Conservation (phyloP, 2,329 filamentous ascomycete genomes). For the Hypoxylon sp. region DNA sequence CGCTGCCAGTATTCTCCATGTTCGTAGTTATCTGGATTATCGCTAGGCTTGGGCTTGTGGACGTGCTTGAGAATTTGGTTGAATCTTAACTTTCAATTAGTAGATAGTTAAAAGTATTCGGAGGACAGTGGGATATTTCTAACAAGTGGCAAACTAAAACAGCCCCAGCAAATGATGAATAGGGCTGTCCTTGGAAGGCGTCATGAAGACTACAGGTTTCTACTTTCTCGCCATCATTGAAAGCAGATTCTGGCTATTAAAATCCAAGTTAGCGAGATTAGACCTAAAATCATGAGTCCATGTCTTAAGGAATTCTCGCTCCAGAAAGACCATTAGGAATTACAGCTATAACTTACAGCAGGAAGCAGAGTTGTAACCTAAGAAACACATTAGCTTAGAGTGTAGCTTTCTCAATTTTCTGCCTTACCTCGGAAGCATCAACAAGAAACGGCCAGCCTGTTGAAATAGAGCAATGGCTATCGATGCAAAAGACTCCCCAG, state of each 20-base stretch:
- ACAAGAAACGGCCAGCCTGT: constrained; percentile 92
- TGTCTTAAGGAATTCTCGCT: neutral
- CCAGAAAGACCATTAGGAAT: neutral
- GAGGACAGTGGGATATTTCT: constrained; percentile 10
- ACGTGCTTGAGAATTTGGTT: constrained; percentile 86
- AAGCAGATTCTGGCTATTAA: constrained; percentile 79
- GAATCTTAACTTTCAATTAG: constrained; percentile 62
- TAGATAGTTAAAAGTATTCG: neutral
- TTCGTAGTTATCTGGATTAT: constrained; percentile 80
- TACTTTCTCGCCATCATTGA: constrained; percentile 75
- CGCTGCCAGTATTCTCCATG: constrained; percentile 88
- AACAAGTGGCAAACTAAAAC: constrained; percentile 79
- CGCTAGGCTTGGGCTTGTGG: constrained; percentile 78
- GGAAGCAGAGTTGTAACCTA: constrained; percentile 85
- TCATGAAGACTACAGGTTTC: constrained; percentile 74
- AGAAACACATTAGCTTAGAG: constrained; percentile 29
- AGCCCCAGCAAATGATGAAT: constrained; percentile 81
- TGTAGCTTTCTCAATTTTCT: neutral
- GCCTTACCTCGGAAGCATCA: constrained; percentile 75
- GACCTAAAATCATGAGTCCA: neutral
- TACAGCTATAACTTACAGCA: constrained; percentile 43
- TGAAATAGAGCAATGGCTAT: constrained; percentile 88
- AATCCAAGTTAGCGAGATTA: constrained; percentile 35
- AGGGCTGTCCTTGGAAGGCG: constrained; percentile 71
- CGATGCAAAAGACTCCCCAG: constrained; percentile 86